A percentile compares a stretch with the other conserved stretches of the same genome.
These are phyloP conservation scores for Daldinia sp. DNA, from an alignment of 2,329 filamentous ascomycete species.

Conservation along the genomic window DNA sequence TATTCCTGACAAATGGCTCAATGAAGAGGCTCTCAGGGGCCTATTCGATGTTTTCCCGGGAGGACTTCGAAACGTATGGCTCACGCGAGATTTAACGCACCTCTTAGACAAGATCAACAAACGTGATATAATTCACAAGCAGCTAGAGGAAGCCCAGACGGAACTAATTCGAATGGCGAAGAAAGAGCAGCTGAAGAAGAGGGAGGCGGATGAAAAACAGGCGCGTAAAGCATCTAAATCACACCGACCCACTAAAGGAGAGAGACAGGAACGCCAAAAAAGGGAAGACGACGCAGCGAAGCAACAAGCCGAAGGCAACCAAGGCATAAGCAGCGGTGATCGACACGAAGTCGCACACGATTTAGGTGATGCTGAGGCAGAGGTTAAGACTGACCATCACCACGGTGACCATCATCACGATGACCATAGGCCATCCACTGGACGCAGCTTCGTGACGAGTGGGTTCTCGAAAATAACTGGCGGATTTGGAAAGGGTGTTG, in stretches of 20 bases:
- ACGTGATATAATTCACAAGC: conserved; percentile 76
- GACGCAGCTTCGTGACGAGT: conserved; percentile 52
- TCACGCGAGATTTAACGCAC: conserved; percentile 88
- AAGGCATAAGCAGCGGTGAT: conserved; percentile 65
- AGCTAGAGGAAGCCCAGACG: conserved; percentile 85
- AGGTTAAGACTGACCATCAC: conserved; percentile 39
- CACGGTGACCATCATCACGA: conserved; percentile 17
- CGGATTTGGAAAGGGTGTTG: conserved; percentile 62
- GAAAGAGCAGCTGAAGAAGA: conserved; percentile 79
- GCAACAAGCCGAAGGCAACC: conserved; percentile 61
- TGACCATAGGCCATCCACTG: conserved; percentile 40
- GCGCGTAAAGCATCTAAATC: conserved; percentile 65
- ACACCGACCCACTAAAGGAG: conserved; percentile 64
- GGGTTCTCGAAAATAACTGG: conserved; percentile 62
- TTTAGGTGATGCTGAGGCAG: conserved; percentile 57
- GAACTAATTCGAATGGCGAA: conserved; percentile 84
- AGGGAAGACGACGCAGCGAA: conserved; percentile 64
- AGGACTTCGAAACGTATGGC: conserved; percentile 94
- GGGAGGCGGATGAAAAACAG: conserved; percentile 73
- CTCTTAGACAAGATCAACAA: conserved; percentile 86
- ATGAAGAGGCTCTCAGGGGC: conserved; percentile 80
- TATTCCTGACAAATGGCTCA: conserved; percentile 92
- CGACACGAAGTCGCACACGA: conserved; percentile 66
- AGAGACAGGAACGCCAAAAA: conserved; percentile 61
- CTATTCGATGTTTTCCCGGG: conserved; percentile 97